These are phyloP conservation scores for Boletus patriciae DNA, from an alignment of 768 basidiomycete species.

Conservation along the genomic window DNA sequence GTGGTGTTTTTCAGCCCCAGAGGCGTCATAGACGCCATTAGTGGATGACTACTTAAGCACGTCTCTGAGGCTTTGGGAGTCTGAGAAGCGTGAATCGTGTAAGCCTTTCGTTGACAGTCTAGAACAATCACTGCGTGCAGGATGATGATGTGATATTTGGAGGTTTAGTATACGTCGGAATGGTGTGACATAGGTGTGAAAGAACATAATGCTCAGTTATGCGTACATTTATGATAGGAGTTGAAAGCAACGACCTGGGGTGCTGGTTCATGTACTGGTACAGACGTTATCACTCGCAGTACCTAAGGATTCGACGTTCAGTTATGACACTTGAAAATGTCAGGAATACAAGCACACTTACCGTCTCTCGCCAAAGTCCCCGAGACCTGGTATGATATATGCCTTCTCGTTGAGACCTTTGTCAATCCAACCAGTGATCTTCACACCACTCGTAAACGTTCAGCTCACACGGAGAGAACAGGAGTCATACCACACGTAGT, in stretches of 20 bases:
- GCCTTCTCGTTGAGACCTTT: conserved; percentile 87
- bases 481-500: conserved; percentile 66
- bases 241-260: not conserved
- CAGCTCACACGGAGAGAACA: not conserved
- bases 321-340: not conserved
- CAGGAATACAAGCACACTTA: conserved; percentile 25
- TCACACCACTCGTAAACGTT: conserved; percentile 1
- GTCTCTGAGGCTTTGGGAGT: not conserved
- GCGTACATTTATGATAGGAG: not conserved
- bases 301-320: conserved; percentile 10
- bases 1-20: not conserved
- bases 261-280: not conserved
- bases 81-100: not conserved
- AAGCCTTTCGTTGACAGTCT: not conserved
- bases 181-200: not conserved
- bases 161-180: not conserved
- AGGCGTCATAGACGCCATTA: conserved; percentile 11
- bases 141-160: no score
- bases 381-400: conserved; percentile 91
- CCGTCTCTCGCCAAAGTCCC: conserved; percentile 96
- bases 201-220: not conserved
- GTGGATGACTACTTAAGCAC: conserved; percentile 9
- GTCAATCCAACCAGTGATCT: conserved; percentile 97
- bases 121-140: not conserved
- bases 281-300: conserved; percentile 20